Percentiles rank a stretch among this genome's conserved stretches.
These are phyloP conservation scores for Leishmania braziliensis DNA, from an alignment of 208 protist species.

Conservation along the genomic window DNA sequence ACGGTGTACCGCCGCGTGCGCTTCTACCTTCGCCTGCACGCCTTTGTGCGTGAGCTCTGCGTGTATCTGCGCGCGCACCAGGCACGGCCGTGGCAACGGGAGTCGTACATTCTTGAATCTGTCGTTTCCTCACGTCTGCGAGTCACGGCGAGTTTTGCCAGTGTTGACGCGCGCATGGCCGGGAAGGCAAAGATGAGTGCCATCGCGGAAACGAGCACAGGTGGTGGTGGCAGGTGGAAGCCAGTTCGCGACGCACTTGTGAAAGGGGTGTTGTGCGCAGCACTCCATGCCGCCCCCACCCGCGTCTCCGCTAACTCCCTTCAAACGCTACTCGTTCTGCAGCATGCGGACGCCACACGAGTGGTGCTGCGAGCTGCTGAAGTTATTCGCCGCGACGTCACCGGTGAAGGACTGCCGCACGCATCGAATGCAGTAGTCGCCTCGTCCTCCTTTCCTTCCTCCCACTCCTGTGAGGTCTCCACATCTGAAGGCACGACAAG, in stretches of 20 bases:
- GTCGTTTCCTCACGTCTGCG: constrained; percentile 12
- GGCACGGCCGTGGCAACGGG: background rate
- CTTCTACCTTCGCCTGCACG: constrained; percentile 26
- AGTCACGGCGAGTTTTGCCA: background rate
- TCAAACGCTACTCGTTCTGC: background rate
- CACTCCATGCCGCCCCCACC: background rate
- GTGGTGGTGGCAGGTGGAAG: background rate
- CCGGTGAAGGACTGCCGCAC: background rate
- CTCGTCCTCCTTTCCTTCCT: background rate
- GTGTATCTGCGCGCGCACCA: background rate
- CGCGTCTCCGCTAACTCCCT: background rate
- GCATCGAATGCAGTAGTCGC: background rate
- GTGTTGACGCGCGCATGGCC: no score
- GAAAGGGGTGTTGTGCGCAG: background rate
- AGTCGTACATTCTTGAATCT: constrained; percentile 8
- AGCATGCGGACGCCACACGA: background rate
- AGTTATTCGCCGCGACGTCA: background rate
- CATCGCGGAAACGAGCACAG: background rate
- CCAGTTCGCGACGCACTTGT: background rate
- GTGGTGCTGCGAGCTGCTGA: background rate
- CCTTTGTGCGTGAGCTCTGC: constrained; percentile 11
- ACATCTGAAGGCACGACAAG: background rate
- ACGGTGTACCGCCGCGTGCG: constrained; percentile 1
- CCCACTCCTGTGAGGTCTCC: background rate
- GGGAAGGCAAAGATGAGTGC: background rate